Base-by-base conservation (phyloP, 2,329 filamentous ascomycete species). In the Ascochyta fabae region DNA sequence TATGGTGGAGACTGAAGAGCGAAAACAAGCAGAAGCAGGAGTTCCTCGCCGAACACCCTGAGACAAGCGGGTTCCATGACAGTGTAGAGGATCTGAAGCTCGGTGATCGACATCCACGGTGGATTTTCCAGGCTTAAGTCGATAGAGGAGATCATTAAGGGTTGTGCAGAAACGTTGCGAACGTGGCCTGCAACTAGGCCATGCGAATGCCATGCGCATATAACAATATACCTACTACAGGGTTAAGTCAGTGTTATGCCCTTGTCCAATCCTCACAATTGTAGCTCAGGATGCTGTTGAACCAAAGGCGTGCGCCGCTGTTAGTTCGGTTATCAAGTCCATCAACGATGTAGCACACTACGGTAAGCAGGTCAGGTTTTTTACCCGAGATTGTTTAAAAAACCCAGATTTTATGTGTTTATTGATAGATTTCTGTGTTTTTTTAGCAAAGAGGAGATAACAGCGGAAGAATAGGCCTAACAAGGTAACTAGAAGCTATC, bases 21-120 rank as follows among this genome's bases (percentile, higher is more conserved):
- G 72, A 75, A 47, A 76, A 76, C 39, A 61, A 48, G 51, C 42
- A 65, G 41, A 75, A 75, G 49, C 52, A 68, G 24, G 58, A 56
- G 45, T 52, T 65, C 53, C 33, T 73, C 19, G 60, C 51, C 3
- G 60, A 57, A 29, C 61, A 66, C 50, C 73, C 65, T 5, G 62
- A 68, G 27, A 74, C 65, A 10, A 54, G 49, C 3, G 70, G 64
- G 0, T 72, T 71, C 40, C 69, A 71, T 46, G 67, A 74, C 46
- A 67, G 55, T 13, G 66, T 65, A 3, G 72, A 71, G 48, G 72
- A 73, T 49, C 27, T 73, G 48, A 64, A 61, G 51, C 42, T 63
- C 26, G 72, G 72, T 1, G 72, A 76, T 58, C 59, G 64, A 26
- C 72, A 76, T 66, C 72, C 73, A 13, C 64, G 71, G 50, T 75